Evolutionary conservation across 192 early-diverging fungal genomes (phyloP), one percentile per base, ranked within the genome.

Genomic region (Chytriomyces confervae): DNA sequence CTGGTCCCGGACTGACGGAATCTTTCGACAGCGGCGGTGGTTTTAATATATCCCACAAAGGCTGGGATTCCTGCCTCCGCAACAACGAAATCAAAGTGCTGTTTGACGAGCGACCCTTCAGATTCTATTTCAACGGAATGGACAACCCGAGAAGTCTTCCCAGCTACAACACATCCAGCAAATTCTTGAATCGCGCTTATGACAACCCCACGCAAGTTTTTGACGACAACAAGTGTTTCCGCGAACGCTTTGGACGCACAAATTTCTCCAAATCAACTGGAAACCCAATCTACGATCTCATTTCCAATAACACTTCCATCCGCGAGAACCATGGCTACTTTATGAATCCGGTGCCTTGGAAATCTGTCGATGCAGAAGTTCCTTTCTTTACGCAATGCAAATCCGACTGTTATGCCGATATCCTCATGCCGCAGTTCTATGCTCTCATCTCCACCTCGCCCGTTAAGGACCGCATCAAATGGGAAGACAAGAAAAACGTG

Each of bases 351-450:
- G 53, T 57, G 13, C 11, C 53, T 11, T 57, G 53, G 53, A 11
- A 57, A 11, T 57, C 53, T 11, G 53, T 57, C 3, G 20, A 57
- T 20, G 53, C 53, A 11, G 20, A 18, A 20, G 13, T 51, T 6
- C 74, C 74, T 49, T 10, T 76, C 43, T 47, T 76, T 13, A 45
- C 62, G 27, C 74, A 76, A 48, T 36, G 46, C 45, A 76, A 76
- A 36, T 50, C 74, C 23, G 62, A 76, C 16, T 76, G 74, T 29
- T 76, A 49, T 43, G 9, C 11, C 7, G 74, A 76, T 51, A 62
- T 76, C 20, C 7, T 76, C 23, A 51, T 76, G 10, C 74, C 74
- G n/a, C 23, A 24, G 63, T 10, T n/a, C 16, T 76, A 76, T 50
- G 27, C n/a, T 20, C 20, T 57, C 20, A 20, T 18, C 20, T 57